Conservation (phyloP, 768 basidiomycete species). For the Artomyces pyxidatus region DNA sequence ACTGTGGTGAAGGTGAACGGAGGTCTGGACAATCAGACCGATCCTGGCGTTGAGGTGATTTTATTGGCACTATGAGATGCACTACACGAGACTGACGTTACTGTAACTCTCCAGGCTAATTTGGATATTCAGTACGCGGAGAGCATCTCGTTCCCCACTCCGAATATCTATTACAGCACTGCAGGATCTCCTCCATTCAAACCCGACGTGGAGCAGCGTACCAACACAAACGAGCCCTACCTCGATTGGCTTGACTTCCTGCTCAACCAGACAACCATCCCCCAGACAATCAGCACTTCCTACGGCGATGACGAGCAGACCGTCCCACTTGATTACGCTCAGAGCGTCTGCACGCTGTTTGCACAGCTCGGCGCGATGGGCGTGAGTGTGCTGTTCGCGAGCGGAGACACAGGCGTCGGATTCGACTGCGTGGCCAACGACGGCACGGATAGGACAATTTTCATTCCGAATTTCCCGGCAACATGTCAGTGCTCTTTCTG, state of each 20-base stretch:
- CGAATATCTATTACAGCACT: background rate
- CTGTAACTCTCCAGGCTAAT: too few relatives aligned
- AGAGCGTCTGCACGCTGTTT: slow-evolving; percentile 51
- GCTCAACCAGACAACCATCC: slow-evolving; percentile 34
- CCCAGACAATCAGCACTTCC: slow-evolving; percentile 54
- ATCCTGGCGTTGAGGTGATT: slow-evolving; percentile 45
- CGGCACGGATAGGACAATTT: slow-evolving; percentile 22
- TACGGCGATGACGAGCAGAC: slow-evolving; percentile 53
- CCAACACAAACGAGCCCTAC: slow-evolving; percentile 3
- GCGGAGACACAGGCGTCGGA: slow-evolving; percentile 59
- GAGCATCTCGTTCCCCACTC: background rate
- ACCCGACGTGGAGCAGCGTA: background rate
- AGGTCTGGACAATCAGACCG: slow-evolving; percentile 36
- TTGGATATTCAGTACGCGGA: slow-evolving; percentile 15
- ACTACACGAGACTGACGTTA: too few relatives aligned
- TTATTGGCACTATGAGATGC: too few relatives aligned
- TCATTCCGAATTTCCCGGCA: slow-evolving; percentile 31
- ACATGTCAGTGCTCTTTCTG: slow-evolving; percentile 25
- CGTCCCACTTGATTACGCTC: slow-evolving; percentile 53
- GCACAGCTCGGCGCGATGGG: slow-evolving; percentile 55
- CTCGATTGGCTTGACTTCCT: slow-evolving; percentile 31
- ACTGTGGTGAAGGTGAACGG: slow-evolving; percentile 23
- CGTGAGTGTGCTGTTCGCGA: slow-evolving; percentile 53
- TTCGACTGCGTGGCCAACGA: slow-evolving; percentile 42
- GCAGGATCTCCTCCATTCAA: background rate